Evolutionary conservation across 148 eudicot species (phyloP), one percentile per base, ranked within the genome.

Genomic region (Camellia granthamiana): DNA sequence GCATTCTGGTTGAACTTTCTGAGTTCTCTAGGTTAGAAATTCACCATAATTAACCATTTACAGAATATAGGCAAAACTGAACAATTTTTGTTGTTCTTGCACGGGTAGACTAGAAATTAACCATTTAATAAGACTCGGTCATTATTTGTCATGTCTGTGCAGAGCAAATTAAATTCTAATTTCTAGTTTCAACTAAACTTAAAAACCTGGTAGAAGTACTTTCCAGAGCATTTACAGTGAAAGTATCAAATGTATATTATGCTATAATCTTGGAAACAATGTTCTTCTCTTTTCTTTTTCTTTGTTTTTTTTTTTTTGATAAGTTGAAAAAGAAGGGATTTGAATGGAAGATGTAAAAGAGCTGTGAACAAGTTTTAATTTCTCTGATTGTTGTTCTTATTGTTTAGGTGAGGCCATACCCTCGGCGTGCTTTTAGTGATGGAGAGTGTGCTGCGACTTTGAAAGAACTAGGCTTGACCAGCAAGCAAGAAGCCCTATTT

Each of bases 401-500:
- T 69, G 18, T 58, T 41, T 88, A 95, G 98, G 96, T 95, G 66
- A 88, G 96, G 84, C 97, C 98, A 42, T 95, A 84, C 81, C 97
- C 97, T 82, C 92, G 94, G 60, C 91, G 84, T 56, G 90, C 98
- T 70, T 93, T 93, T 79, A 84, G 97, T 66, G 89, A 78, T 75
- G 93, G 87, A 75, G 99, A 93, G 83, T 85, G 91, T 78, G 69
- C 77, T 55, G 67, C 81, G 15, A 88, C 90, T 62, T 80, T 95
- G 68, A 88, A 77, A 51, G 99, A 95, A 81, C 87, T 92, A 79
- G 97, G 99, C 51, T 85, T 93, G 78, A 90, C 92, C 75, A 92
- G 98, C 89, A 93, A 92, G 77, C 96, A 93, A 77, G 99, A 95
- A 84, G 99, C 97, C 46, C 83, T 95, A 80, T 95, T 89, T 84